These are phyloP conservation scores for Ceratonia siliqua DNA, from an alignment of 306 rosid genomes.

Conservation along the genomic window DNA sequence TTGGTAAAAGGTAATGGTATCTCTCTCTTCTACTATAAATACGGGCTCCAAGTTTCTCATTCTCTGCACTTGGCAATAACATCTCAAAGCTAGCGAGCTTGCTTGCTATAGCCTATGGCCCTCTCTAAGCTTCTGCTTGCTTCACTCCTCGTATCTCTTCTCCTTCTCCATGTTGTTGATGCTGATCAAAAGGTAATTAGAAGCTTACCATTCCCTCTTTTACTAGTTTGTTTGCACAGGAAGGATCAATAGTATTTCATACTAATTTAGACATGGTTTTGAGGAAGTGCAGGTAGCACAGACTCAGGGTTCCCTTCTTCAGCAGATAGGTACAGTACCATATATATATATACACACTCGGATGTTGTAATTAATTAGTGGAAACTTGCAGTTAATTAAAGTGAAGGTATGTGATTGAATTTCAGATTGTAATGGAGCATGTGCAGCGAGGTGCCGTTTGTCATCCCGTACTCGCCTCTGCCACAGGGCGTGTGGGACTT, in stretches of 20 bases:
- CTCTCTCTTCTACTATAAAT: slow-evolving; percentile 53
- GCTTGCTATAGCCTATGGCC: slow-evolving; percentile 42
- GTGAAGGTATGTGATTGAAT: no score
- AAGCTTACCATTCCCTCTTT: background rate
- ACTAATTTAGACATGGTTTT: slow-evolving; percentile 1
- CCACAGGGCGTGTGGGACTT: slow-evolving; percentile 70
- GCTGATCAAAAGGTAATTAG: slow-evolving; percentile 43
- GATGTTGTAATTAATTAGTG: no score
- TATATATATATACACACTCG: background rate
- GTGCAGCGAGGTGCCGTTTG: slow-evolving; percentile 51
- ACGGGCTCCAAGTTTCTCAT: slow-evolving; percentile 34
- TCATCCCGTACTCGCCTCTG: slow-evolving; percentile 59
- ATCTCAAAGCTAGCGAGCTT: slow-evolving; percentile 21
- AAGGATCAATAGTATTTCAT: no score
- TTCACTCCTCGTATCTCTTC: slow-evolving; percentile 49
- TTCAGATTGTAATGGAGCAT: slow-evolving; percentile 57
- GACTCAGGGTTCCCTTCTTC: slow-evolving; percentile 30
- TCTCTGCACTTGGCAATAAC: slow-evolving; percentile 3
- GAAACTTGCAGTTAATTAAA: no score
- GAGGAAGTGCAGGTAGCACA: slow-evolving; percentile 26
- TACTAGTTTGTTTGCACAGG: no score
- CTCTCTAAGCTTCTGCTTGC: slow-evolving; percentile 46
- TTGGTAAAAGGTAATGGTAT: no score
- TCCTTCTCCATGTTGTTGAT: slow-evolving; percentile 35
- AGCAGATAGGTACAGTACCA: slow-evolving; percentile 26